These are phyloP conservation scores for Pseudophaeomoniella oleicola DNA, from an alignment of 2,329 filamentous ascomycete genomes.

Conservation along the genomic window DNA sequence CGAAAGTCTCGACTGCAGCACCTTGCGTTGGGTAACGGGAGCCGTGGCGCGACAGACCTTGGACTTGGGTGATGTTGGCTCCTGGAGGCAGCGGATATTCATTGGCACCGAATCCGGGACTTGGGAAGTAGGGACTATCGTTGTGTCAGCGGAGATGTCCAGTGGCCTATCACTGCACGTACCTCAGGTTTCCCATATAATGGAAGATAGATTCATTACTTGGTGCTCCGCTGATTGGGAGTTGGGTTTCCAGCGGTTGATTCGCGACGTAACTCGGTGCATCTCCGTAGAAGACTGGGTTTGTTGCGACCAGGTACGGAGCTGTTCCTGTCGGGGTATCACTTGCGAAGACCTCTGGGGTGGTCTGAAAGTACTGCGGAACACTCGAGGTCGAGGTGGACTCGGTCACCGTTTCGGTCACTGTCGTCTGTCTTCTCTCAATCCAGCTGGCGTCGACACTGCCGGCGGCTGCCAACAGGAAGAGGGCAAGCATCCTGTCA, in stretches of 20 bases:
- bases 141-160: neutral
- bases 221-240: constrained; percentile 47
- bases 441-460: neutral
- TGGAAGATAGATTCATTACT: constrained; percentile 54
- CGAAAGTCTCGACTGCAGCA: constrained; percentile 40
- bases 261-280: constrained; percentile 53
- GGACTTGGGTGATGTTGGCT: constrained; percentile 53
- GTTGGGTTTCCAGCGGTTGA: constrained; percentile 53
- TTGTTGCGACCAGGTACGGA: constrained; percentile 58
- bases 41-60: constrained; percentile 62
- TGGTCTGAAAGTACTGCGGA: constrained; percentile 10
- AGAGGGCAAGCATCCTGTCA: constrained; percentile 1
- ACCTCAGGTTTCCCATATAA: constrained; percentile 50
- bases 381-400: constrained; percentile 4
- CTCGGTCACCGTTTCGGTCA: neutral
- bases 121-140: constrained; percentile 50
- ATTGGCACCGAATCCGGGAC: constrained; percentile 58
- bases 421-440: constrained; percentile 1
- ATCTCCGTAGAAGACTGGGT: constrained; percentile 45
- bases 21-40: constrained; percentile 55
- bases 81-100: constrained; percentile 48
- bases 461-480: neutral
- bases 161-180: neutral
- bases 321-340: constrained; percentile 46
- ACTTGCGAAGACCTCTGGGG: constrained; percentile 8